A percentile compares a stretch with the other conserved stretches of the same genome.
Evolutionary conservation across 306 rosid genomes (phyloP).

Genomic region (Comarum palustre): DNA sequence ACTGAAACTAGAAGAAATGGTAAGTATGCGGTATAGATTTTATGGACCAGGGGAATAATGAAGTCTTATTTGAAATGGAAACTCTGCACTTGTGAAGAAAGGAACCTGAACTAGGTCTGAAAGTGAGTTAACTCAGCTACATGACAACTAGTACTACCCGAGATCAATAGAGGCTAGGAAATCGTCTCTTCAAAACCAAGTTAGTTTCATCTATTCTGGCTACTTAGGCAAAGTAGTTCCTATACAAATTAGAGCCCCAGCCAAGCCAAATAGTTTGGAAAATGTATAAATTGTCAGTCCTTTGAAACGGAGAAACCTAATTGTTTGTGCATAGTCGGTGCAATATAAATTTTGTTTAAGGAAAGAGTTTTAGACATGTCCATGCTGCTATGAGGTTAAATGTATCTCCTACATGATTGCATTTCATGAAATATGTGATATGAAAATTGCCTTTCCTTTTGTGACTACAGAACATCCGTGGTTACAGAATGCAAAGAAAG

Average conservation of each 20-base stretch:
- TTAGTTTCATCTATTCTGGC: neutral
- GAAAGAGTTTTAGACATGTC: neutral
- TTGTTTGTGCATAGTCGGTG: neutral
- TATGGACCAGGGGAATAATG: neutral
- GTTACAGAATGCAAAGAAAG: conserved; percentile 94
- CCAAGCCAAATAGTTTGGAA: neutral
- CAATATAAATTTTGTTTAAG: neutral
- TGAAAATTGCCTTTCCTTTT: conserved; percentile 18
- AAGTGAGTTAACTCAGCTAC: neutral
- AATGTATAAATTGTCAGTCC: neutral
- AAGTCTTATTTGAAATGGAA: neutral
- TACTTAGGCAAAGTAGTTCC: neutral
- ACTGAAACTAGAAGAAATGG: neutral
- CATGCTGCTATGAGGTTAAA: conserved; percentile 8
- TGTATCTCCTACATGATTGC: conserved; percentile 5
- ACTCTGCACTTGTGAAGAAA: neutral
- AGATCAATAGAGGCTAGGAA: neutral
- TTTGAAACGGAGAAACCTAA: neutral
- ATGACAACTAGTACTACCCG: neutral
- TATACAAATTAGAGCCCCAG: neutral
- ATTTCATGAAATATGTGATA: neutral
- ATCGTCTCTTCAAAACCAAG: neutral
- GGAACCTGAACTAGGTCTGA: conserved; percentile 1
- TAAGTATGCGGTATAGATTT: neutral
- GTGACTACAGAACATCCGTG: conserved; percentile 78